Evolutionary conservation across 495 filamentous ascomycete species (phyloP).

Genomic region (Penicillium cataractarum): DNA sequence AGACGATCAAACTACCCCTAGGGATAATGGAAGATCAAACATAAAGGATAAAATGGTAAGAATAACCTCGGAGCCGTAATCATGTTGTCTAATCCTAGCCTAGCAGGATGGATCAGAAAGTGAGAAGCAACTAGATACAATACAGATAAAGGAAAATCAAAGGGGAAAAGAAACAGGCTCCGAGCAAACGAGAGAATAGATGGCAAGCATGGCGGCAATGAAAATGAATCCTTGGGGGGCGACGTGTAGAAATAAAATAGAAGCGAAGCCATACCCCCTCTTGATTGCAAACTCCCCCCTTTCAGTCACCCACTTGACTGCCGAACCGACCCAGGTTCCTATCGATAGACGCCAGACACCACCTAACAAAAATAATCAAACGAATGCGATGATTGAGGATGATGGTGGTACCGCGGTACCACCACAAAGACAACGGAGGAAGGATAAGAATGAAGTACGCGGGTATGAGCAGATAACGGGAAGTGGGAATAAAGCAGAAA

Average conservation of each 20-base stretch:
- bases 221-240: constrained; percentile 1
- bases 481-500: constrained; percentile 13
- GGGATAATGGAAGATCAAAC: background rate
- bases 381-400: constrained; percentile 29
- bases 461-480: constrained; percentile 25
- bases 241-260: constrained; percentile 1
- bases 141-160: constrained; percentile 24
- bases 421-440: background rate
- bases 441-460: constrained; percentile 11
- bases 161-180: constrained; percentile 14
- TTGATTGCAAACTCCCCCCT: constrained; percentile 32
- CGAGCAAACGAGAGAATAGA: constrained; percentile 26
- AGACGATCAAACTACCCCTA: background rate
- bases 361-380: constrained; percentile 20
- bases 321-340: constrained; percentile 27
- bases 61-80: constrained; percentile 13
- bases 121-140: constrained; percentile 27
- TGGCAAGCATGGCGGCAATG: constrained; percentile 19
- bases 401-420: background rate
- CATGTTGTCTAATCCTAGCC: constrained; percentile 13
- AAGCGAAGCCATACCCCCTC: constrained; percentile 20
- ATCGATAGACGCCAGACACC: constrained; percentile 32
- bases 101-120: constrained; percentile 15
- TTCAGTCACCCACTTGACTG: constrained; percentile 28
- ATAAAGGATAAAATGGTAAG: background rate